Evolutionary conservation across 164 flowering plant genomes (phyloP).

Genomic region (Berberis vulgaris): DNA sequence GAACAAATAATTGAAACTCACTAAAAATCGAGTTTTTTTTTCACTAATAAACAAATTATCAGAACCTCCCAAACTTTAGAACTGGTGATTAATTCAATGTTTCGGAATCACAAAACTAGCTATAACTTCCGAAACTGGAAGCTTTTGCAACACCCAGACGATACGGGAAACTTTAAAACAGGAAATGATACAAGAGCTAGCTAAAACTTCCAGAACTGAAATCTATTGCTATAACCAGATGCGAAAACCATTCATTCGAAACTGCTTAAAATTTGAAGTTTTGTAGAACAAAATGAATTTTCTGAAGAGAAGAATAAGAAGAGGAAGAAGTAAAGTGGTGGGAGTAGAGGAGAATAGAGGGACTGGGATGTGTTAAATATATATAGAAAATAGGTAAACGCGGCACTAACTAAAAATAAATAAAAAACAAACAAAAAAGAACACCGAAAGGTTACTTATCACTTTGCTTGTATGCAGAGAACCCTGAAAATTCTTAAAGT

Average conservation of each 20-base stretch:
- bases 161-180: too few species aligned
- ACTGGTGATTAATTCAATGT: not conserved
- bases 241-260: constrained; percentile 16
- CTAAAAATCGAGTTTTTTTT: constrained; percentile 8
- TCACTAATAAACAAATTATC: constrained; percentile 8
- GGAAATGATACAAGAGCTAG: too few species aligned
- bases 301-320: not conserved
- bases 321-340: not conserved
- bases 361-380: not conserved
- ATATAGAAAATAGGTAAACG: constrained; percentile 18
- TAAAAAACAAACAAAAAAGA: constrained; percentile 12
- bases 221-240: constrained; percentile 17
- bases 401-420: constrained; percentile 12
- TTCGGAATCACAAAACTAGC: not conserved
- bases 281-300: not conserved
- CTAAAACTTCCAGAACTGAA: constrained; percentile 20
- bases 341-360: constrained; percentile 12
- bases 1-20: not conserved
- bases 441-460: constrained; percentile 48
- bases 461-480: constrained; percentile 47
- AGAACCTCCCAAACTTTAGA: not conserved
- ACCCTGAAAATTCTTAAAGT: constrained; percentile 36
- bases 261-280: constrained; percentile 7
- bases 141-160: constrained; percentile 16
- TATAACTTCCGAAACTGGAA: constrained; percentile 22